Evolutionary conservation across 495 filamentous ascomycete genomes (phyloP), one percentile per base, ranked within the genome.

Genomic region (Pyrenula massariospora): DNA sequence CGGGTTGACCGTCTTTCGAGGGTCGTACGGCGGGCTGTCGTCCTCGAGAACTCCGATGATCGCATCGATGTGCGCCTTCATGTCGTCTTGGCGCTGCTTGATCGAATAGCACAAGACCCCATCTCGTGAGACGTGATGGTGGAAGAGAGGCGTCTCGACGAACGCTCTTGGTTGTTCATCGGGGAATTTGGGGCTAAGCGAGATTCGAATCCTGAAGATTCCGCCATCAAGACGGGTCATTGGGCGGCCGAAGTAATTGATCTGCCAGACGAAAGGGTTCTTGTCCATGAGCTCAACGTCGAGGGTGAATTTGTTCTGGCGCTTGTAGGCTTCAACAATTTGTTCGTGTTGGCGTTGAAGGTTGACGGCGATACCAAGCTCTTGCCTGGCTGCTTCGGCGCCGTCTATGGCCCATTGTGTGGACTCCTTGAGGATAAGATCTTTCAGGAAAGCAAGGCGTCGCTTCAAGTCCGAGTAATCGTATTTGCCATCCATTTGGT

Each of bases 201-300:
- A 77, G 24, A 97, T 76, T 60, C 77, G 84, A 63, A 96, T 84
- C 55, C 78, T 79, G 72, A 96, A 91, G 54, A 97, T 77, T 3
- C 93, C 93, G 3, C 93, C 93, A 58, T 97, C 94, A 2, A 96
- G 78, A 60, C 91, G 88, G 0, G 92, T 95, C 87, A 93, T 94
- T 1, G 92, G 88, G 53, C 86, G 82, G 36, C 93, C 93, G 64
- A 96, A 93, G 67, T 95, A 91, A 0, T 87, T 91, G 51, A 88
- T 58, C 36, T 66, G 62, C 82, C 78, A 83, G 1, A 79, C 57
- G 63, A 86, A 76, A 3, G 70, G 74, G 55, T 74, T 80, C 50
- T 59, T 66, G 78, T 84, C 80, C 5, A 83, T 79, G 10, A 98
- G 73, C 52, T 84, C 81, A 52, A 97, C 66, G 62, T 88, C 85